phyloP scores from a whole-genome alignment of 352 stramenopile species.

The Globisporangium nagaii region DNA sequence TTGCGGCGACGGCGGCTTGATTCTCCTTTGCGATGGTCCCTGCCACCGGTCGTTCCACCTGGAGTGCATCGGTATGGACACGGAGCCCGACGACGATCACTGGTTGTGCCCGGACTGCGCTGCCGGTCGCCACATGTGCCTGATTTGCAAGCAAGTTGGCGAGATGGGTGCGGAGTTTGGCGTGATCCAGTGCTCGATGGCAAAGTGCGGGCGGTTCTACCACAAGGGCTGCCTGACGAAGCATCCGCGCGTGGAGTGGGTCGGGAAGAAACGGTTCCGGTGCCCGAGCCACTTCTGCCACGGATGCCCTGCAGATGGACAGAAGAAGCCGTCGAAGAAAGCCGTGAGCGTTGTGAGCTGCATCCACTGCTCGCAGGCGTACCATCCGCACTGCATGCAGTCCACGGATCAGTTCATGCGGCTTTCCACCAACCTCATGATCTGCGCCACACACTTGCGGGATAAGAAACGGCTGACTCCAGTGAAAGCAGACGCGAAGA shows the following conservation, averaged over 20 bases:
- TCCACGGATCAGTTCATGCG: conserved; percentile 72
- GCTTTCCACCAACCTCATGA: conserved; percentile 83
- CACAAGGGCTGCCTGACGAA: conserved; percentile 85
- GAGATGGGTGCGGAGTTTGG: conserved; percentile 88
- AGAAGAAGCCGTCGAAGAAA: conserved; percentile 39
- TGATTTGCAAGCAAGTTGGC: conserved; percentile 89
- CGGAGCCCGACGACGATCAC: conserved; percentile 76
- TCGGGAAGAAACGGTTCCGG: conserved; percentile 85
- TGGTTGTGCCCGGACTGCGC: conserved; percentile 90
- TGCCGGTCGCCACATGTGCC: conserved; percentile 87
- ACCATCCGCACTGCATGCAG: conserved; percentile 79
- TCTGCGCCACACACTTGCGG: conserved; percentile 80
- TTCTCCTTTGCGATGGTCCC: conserved; percentile 89
- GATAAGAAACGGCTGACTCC: conserved; percentile 25
- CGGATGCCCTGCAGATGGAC: conserved; percentile 34
- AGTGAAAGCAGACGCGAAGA: not conserved
- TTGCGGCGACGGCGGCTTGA: conserved; percentile 88
- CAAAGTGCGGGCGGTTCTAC: conserved; percentile 92
- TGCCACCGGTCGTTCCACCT: conserved; percentile 92
- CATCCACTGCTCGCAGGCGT: conserved; percentile 83
- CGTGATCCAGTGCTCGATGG: conserved; percentile 88
- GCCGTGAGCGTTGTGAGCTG: conserved; percentile 59
- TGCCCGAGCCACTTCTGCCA: conserved; percentile 90
- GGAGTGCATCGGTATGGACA: conserved; percentile 86
- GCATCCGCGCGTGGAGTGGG: conserved; percentile 74